These are phyloP conservation scores for Picea sitchensis DNA, from an alignment of 75 land plant species.

Conservation along the genomic window DNA sequence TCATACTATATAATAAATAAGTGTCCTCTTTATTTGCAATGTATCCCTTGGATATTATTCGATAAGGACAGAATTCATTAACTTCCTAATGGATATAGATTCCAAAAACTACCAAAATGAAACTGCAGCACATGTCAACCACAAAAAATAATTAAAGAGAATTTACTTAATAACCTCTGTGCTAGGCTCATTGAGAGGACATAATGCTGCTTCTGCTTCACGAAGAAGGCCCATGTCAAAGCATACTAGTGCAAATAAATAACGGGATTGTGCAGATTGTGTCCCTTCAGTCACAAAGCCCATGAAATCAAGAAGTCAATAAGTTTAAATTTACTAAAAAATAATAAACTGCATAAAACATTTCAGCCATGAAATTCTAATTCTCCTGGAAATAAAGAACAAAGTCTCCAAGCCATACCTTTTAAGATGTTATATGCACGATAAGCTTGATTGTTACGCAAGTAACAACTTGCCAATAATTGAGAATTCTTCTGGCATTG, in stretches of 20 bases:
- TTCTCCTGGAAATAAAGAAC: not conserved
- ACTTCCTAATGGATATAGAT: too few species aligned
- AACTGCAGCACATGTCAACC: too few species aligned
- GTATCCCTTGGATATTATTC: too few species aligned
- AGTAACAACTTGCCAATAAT: slow-evolving; percentile 85
- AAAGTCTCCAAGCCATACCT: slow-evolving; percentile 36
- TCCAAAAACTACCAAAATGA: too few species aligned
- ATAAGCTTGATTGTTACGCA: slow-evolving; percentile 85
- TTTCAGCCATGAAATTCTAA: not conserved
- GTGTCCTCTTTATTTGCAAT: too few species aligned
- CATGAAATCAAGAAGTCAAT: not conserved
- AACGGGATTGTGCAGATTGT: slow-evolving; percentile 82
- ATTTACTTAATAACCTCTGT: slow-evolving; percentile 43
- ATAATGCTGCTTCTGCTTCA: slow-evolving; percentile 90
- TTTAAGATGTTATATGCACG: slow-evolving; percentile 80
- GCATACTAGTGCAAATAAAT: slow-evolving; percentile 94
- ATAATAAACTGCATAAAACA: not conserved
- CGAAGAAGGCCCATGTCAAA: slow-evolving; percentile 78
- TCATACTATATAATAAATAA: not conserved
- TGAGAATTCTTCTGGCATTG: slow-evolving; percentile 69
- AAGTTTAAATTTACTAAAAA: not conserved
- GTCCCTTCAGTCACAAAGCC: slow-evolving; percentile 52
- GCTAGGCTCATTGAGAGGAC: slow-evolving; percentile 57
- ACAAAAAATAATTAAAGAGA: not conserved
- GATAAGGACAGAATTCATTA: too few species aligned